Base-by-base conservation (phyloP, 1,139 yeast genomes). In the Scheffersomyces lignicola region DNA sequence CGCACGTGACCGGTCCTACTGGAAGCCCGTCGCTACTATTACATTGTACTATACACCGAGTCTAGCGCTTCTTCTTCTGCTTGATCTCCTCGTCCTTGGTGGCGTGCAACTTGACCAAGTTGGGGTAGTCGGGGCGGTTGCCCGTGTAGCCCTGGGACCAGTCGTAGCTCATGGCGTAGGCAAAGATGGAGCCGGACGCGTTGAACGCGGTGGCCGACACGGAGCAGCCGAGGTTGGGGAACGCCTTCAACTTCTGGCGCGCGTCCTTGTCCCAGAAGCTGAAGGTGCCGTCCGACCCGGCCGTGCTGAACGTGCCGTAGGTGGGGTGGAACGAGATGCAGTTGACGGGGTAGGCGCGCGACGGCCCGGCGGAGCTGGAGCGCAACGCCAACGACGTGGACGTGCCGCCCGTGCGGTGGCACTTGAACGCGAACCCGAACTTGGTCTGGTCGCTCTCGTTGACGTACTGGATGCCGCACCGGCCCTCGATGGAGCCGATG, bases 241-340 rank as follows among this genome's bases (percentile, higher is more conserved):
- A 86, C 22, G 85, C 87, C 61, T 84, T 86, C 47, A 92, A 75
- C 49, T 97, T 76, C 56, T 87, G 95, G 56, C 84, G 80, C 35
- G 94, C 85, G 52, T 88, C 96, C 61, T 88, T 89, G 58, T 94
- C 98, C 99, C 99, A 94, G 65, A 86, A 84, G 51, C 90, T 83
- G 65, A 89, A 84, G 6, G 94, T 75, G 11, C 98, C 98, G 59
- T 94, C 98, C 24, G 94, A 77, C 9, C 98, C 98, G 1, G 96
- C 95, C 5, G 98, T 94, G 36, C 83, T 81, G 59, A 94, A 84
- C 1, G 98, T 89, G 28, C 96, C 96, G 58, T 81, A 83, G 11
- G 76, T 65, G 4, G 98, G 98, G 55, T 94, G 97, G 69, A 90
- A 87, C 12, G 79, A 71, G 34, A 92, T 83, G 34, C 85, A 75